Evolutionary conservation across 2,329 filamentous ascomycete genomes (phyloP).

Genomic region (Aspergillus pseudotamarii): DNA sequence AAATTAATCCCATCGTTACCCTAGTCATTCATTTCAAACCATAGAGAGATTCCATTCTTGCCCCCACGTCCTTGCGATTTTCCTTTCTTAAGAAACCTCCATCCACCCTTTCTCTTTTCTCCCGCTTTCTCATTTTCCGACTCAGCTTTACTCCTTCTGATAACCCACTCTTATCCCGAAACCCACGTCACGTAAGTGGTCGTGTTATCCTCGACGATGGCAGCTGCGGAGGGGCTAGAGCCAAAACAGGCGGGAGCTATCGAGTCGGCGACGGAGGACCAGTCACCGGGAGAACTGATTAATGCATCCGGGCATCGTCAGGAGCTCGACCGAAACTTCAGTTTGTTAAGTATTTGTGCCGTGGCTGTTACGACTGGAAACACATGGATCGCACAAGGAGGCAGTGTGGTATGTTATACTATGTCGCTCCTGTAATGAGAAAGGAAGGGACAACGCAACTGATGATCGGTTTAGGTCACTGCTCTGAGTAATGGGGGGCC

Average conservation of each 20-base stretch:
- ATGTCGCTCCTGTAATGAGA: too few species aligned
- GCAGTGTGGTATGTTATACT: slow-evolving; percentile 55
- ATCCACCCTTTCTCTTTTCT: neutral
- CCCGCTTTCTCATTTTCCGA: neutral
- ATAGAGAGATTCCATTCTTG: neutral
- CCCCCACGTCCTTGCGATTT: neutral
- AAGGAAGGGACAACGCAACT: neutral
- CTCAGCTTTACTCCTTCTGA: neutral
- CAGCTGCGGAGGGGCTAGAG: slow-evolving; percentile 8
- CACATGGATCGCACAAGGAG: slow-evolving; percentile 66
- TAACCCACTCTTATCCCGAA: neutral
- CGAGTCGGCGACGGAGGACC: slow-evolving; percentile 30
- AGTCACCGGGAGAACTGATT: slow-evolving; percentile 47
- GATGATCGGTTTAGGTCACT: slow-evolving; percentile 36
- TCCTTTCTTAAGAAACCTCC: neutral
- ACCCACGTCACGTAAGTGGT: neutral
- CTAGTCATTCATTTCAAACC: neutral
- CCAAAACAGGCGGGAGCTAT: slow-evolving; percentile 27
- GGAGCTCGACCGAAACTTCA: slow-evolving; percentile 66
- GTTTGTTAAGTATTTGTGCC: slow-evolving; percentile 61
- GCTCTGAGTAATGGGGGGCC: slow-evolving; percentile 65
- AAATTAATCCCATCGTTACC: neutral
- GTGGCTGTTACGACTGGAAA: slow-evolving; percentile 66
- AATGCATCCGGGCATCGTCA: slow-evolving; percentile 68
- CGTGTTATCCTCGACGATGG: slow-evolving; percentile 16